Evolutionary conservation across 768 basidiomycete species (phyloP).

Genomic region (Mrakia gelida): DNA sequence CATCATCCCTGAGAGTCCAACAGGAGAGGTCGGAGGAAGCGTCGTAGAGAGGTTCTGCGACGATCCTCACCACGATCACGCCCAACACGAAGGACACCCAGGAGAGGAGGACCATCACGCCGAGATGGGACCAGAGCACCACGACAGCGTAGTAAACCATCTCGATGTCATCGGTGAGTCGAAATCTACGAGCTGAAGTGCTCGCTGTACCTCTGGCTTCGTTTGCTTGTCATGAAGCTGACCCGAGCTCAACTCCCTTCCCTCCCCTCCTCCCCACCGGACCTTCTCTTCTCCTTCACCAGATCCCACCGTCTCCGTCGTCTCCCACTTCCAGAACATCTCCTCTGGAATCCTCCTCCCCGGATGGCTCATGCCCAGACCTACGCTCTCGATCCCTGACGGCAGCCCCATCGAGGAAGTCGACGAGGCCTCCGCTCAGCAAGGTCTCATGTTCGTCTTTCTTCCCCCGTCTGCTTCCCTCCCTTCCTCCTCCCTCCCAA

Average conservation of each 20-base stretch:
- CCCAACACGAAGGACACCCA: not conserved
- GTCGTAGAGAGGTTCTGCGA: not conserved
- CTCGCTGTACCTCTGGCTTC: not conserved
- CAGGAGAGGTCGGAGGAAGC: not conserved
- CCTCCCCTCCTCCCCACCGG: not conserved
- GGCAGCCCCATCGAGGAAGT: not conserved
- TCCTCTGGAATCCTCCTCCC: slow-evolving; percentile 28
- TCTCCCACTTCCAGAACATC: slow-evolving; percentile 30
- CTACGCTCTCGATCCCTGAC: slow-evolving; percentile 19
- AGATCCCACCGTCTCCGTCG: slow-evolving; percentile 29
- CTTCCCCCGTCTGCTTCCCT: not conserved
- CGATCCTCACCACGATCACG: not conserved
- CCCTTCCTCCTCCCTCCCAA: not conserved
- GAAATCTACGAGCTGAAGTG: not conserved
- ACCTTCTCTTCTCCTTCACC: not conserved
- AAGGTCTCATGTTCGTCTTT: slow-evolving; percentile 2
- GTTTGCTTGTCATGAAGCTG: not conserved
- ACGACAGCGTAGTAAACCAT: slow-evolving; percentile 27
- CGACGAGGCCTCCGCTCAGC: slow-evolving; percentile 17
- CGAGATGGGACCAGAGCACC: slow-evolving; percentile 25
- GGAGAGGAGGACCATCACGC: slow-evolving; percentile 10
- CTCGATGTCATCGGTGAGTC: slow-evolving; percentile 27
- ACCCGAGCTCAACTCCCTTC: not conserved
- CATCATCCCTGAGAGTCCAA: not conserved
- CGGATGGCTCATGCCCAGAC: slow-evolving; percentile 8